Evolutionary conservation across 768 basidiomycete genomes (phyloP), one percentile per base, ranked within the genome.

Genomic region (Paxillus ammoniavirescens): DNA sequence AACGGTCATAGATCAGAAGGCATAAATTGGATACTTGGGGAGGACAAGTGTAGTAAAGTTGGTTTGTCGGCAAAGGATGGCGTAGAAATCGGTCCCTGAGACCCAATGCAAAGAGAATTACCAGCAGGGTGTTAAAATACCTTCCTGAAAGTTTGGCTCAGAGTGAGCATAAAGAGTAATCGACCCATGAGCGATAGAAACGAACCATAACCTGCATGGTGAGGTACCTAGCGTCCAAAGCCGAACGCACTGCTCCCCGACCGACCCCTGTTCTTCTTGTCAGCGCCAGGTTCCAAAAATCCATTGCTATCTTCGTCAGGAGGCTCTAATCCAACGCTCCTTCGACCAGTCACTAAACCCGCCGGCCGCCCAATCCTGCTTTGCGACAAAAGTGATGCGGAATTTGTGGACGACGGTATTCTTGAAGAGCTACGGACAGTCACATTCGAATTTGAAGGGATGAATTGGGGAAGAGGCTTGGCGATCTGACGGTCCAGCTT

Each of bases 341-440:
- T 77, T 49, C 79, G 72, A 26, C 79, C 70, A 56, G 72, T 75
- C 3, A 71, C 72, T 47, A 73, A 61, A 14, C 80, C 68, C 17
- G 49, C 49, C 13, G 72, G 71, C 23, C 72, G 55, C 6, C 79
- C 82, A 68, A 73, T 82, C 76, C 68, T 80, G 74, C 47, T 77
- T 66, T 50, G 81, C 59, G 49, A 65, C 40, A 73, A 58, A 44
- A 62, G 17, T 5, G 66, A 72, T n/a, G 73, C 49, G 17, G 67
- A 66, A n/a, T 60, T 54, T 5, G 65, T 48, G 28, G 77, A 72
- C 6, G 75, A 63, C 13, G 78, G 73, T 53, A 73, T 63, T 60
- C 75, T 76, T 8, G 74, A 72, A 30, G 73, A 61, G 2, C 72
- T 62, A 53, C 83, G 77, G 42, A 80, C 64, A 3, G 82, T 81